phyloP scores from a whole-genome alignment of 805 yeast genomes.

The Metschnikowia baotianmanensis region DNA sequence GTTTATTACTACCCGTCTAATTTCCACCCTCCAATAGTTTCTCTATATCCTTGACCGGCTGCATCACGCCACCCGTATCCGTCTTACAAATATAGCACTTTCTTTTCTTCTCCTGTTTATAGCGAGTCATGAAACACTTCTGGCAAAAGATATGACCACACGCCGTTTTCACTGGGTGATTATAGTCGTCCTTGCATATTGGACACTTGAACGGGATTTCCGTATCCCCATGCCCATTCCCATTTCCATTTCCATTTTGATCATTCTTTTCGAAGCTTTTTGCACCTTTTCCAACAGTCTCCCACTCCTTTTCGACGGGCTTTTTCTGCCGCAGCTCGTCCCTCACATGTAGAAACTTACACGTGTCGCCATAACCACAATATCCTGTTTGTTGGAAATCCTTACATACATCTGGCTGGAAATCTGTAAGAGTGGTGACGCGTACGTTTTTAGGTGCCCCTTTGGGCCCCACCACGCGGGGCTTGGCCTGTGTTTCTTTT shows the following conservation, averaged over 20 bases:
- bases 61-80: constrained; percentile 59
- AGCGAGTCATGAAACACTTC: constrained; percentile 51
- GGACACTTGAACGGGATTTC: constrained; percentile 58
- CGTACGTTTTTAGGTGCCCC: constrained; percentile 44
- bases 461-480: constrained; percentile 22
- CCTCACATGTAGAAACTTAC: constrained; percentile 89
- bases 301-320: constrained; percentile 72
- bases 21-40: not conserved
- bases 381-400: constrained; percentile 89
- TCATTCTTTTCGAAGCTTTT: too few relatives aligned
- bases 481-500: not conserved
- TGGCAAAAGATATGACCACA: constrained; percentile 69
- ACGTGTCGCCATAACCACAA: constrained; percentile 96
- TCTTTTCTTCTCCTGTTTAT: constrained; percentile 35
- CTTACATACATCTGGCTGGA: constrained; percentile 91
- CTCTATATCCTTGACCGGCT: constrained; percentile 40
- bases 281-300: constrained; percentile 36
- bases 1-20: too few relatives aligned
- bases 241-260: too few relatives aligned
- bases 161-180: constrained; percentile 52
- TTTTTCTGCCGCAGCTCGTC: constrained; percentile 77
- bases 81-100: constrained; percentile 57
- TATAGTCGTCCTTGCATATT: constrained; percentile 55
- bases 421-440: constrained; percentile 73
- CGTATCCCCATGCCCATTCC: too few relatives aligned